Conservation (phyloP, 352 stramenopile genomes). For the Phytophthora cactorum region DNA sequence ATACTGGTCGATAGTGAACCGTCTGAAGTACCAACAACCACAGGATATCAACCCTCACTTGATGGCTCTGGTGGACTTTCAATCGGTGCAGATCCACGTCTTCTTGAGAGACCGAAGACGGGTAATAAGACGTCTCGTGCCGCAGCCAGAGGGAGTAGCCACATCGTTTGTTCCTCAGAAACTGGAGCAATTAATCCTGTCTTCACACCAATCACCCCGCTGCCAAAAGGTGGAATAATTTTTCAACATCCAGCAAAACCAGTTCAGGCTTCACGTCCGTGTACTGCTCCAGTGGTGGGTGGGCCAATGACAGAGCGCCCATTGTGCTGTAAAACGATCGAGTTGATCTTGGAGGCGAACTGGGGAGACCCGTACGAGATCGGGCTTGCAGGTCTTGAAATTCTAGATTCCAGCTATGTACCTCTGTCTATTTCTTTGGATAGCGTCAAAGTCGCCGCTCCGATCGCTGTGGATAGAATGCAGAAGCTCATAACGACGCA, state of each 20-base stretch:
- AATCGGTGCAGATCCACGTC: constrained; percentile 21
- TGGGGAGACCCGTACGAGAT: constrained; percentile 80
- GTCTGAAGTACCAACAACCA: background rate
- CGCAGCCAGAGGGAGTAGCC: constrained; percentile 26
- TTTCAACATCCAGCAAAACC: constrained; percentile 29
- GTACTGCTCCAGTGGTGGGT: constrained; percentile 65
- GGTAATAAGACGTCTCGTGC: constrained; percentile 49
- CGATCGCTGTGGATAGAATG: constrained; percentile 39
- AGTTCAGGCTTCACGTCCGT: constrained; percentile 41
- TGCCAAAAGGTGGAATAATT: constrained; percentile 51
- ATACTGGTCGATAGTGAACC: constrained; percentile 2
- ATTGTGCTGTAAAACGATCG: constrained; percentile 53
- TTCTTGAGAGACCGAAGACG: constrained; percentile 58
- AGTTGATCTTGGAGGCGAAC: constrained; percentile 66
- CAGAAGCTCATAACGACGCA: constrained; percentile 46
- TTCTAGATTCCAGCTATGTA: constrained; percentile 64
- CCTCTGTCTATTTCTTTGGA: constrained; percentile 43
- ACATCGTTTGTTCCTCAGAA: constrained; percentile 26
- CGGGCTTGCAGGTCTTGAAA: constrained; percentile 60
- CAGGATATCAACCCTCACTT: background rate
- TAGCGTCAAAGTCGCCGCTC: constrained; percentile 38
- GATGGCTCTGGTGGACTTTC: background rate
- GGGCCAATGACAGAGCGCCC: constrained; percentile 51
- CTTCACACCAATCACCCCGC: constrained; percentile 42
- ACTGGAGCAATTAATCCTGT: constrained; percentile 13